Evolutionary conservation across 768 basidiomycete species (phyloP).

Genomic region (Mycena rebaudengoi): DNA sequence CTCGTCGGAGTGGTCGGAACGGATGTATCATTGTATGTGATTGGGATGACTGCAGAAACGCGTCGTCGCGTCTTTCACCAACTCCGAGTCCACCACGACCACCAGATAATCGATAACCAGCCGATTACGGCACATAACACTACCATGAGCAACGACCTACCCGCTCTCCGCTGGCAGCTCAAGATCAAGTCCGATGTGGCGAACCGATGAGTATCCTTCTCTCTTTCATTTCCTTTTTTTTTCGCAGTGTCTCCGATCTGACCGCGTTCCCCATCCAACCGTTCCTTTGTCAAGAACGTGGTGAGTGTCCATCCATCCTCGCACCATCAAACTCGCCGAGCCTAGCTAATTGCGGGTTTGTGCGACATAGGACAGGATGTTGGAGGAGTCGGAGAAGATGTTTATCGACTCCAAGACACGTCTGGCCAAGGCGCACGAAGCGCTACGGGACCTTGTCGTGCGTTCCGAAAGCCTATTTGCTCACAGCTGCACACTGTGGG

Average conservation of each 20-base stretch:
- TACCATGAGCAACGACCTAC: conserved; percentile 63
- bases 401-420: conserved; percentile 70
- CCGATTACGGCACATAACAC: no score
- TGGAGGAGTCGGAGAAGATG: conserved; percentile 86
- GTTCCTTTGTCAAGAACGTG: conserved; percentile 62
- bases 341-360: background rate
- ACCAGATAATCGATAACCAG: no score
- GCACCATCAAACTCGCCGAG: background rate
- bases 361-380: conserved; percentile 44
- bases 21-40: no score
- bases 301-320: conserved; percentile 52
- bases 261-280: conserved; percentile 15
- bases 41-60: no score
- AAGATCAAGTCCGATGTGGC: conserved; percentile 79
- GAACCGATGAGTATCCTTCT: conserved; percentile 58
- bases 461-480: conserved; percentile 41
- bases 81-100: no score
- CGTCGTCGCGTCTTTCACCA: no score
- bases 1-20: no score
- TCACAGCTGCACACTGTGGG: no score
- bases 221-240: no score
- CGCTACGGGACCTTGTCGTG: conserved; percentile 75
- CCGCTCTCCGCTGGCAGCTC: conserved; percentile 67
- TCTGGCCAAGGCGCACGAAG: conserved; percentile 67
- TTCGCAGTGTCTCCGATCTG: no score